These are phyloP conservation scores for Tulasnella sp. DNA, from an alignment of 768 basidiomycete genomes.

Conservation along the genomic window DNA sequence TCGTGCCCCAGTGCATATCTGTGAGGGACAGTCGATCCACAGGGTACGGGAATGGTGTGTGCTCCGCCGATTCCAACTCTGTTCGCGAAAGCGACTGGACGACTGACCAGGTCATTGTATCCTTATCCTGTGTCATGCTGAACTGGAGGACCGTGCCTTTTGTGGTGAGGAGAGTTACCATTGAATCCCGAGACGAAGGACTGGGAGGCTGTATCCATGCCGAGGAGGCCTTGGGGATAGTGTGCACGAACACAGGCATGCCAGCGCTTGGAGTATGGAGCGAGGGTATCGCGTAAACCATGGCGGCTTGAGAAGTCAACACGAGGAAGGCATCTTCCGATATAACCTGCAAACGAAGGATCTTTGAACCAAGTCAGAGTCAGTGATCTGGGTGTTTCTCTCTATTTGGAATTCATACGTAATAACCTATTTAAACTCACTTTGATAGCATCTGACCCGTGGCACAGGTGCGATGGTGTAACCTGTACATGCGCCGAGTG, in stretches of 20 bases:
- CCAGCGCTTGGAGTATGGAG: neutral
- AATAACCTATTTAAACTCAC: no score
- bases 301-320: slow-evolving; percentile 2
- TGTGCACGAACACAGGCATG: slow-evolving; percentile 2
- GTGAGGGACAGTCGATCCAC: slow-evolving; percentile 13
- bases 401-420: no score
- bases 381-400: no score
- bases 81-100: neutral
- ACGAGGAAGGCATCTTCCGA: neutral
- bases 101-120: no score
- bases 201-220: slow-evolving; percentile 2
- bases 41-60: slow-evolving; percentile 4
- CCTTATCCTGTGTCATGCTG: no score
- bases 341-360: neutral
- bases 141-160: neutral
- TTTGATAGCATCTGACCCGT: no score
- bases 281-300: slow-evolving; percentile 3
- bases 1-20: slow-evolving; percentile 8
- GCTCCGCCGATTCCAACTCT: neutral
- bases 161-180: slow-evolving; percentile 4
- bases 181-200: neutral
- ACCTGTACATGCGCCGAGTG: neutral
- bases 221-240: neutral
- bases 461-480: neutral
- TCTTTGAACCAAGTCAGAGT: neutral